These are phyloP conservation scores for Coemansia aciculifera DNA, from an alignment of 192 early-diverging fungal species.

Conservation along the genomic window DNA sequence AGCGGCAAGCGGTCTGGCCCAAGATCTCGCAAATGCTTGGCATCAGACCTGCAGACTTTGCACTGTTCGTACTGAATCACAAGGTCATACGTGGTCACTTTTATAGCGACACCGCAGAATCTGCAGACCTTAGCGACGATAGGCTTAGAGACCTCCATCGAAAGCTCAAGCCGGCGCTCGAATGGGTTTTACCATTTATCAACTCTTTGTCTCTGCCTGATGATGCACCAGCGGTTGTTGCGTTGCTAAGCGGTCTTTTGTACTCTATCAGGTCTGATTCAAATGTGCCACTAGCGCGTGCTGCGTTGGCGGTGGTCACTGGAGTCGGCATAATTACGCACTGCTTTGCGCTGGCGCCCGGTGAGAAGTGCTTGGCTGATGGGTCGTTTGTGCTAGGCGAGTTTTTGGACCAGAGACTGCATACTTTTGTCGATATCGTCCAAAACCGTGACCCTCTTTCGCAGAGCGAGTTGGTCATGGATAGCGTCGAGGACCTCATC, in stretches of 20 bases:
- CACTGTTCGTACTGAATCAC: conserved; percentile 9
- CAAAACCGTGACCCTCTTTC: conserved; percentile 31
- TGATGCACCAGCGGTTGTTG: conserved; percentile 21
- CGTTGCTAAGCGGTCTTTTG: conserved; percentile 30
- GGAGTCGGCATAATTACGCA: conserved; percentile 43
- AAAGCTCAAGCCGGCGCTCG: conserved; percentile 31
- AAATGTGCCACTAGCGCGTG: conserved; percentile 13
- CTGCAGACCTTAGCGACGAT: conserved; percentile 12
- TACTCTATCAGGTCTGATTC: conserved; percentile 18
- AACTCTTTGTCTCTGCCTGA: conserved; percentile 32
- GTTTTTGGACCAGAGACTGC: conserved; percentile 25
- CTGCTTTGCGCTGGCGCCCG: conserved; percentile 33
- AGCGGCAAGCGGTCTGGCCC: conserved; percentile 22
- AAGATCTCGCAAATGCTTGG: conserved; percentile 2
- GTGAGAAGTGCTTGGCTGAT: conserved; percentile 13
- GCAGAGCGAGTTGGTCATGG: conserved; percentile 32
- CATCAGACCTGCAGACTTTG: conserved; percentile 24
- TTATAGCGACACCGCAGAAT: background rate
- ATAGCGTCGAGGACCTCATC: conserved; percentile 34
- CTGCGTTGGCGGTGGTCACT: conserved; percentile 28
- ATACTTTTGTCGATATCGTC: conserved; percentile 27
- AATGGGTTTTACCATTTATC: conserved; percentile 51
- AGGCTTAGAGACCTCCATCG: conserved; percentile 14
- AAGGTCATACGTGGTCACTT: conserved; percentile 13
- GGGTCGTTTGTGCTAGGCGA: conserved; percentile 29